Base-by-base conservation (phyloP, 192 early-diverging fungal genomes). In the Backusella luteola region DNA sequence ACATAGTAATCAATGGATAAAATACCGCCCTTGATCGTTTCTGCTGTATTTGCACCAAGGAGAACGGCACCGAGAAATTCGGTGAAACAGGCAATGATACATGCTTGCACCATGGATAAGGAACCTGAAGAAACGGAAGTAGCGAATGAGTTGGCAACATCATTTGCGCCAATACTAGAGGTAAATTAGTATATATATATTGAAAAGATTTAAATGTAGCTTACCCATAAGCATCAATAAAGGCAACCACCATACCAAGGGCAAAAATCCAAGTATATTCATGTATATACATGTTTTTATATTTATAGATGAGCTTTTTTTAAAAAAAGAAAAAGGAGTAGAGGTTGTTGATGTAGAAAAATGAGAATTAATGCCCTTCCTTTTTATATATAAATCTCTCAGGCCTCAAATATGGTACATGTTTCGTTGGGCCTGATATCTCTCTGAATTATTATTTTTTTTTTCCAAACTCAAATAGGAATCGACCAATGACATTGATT, bases 131-230 rank as follows among this genome's bases (percentile, higher is more conserved):
- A 92, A 53, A 96, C 92, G 35, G 94, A 94, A 44, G 92, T 94
- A 23, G 94, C 91, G 74, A 96, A 96, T 7, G 92, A 90, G 80
- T 96, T 96, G 78, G 94, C 92, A 36, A 96, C 94, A 85, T 96
- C 94, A 79, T 96, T n/a, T n/a, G n/a, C n/a, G n/a, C n/a, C n/a
- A n/a, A n/a, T n/a, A n/a, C n/a, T n/a, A n/a, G n/a, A n/a, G n/a
- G n/a, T n/a, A n/a, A n/a, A n/a, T n/a, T n/a, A n/a, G n/a, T n/a
- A n/a, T n/a, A n/a, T n/a, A n/a, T n/a, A n/a, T n/a, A n/a, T n/a
- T n/a, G n/a, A n/a, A n/a, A n/a, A n/a, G n/a, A n/a, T n/a, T n/a
- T n/a, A n/a, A n/a, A n/a, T n/a, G n/a, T n/a, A n/a, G n/a, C n/a
- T n/a, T n/a, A n/a, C n/a, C n/a, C n/a, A n/a, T n/a, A n/a, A 29